Percentiles rank a stretch among this genome's conserved stretches.
phyloP scores from a whole-genome alignment of 345 rosid genomes.

The Citrus maxima region DNA sequence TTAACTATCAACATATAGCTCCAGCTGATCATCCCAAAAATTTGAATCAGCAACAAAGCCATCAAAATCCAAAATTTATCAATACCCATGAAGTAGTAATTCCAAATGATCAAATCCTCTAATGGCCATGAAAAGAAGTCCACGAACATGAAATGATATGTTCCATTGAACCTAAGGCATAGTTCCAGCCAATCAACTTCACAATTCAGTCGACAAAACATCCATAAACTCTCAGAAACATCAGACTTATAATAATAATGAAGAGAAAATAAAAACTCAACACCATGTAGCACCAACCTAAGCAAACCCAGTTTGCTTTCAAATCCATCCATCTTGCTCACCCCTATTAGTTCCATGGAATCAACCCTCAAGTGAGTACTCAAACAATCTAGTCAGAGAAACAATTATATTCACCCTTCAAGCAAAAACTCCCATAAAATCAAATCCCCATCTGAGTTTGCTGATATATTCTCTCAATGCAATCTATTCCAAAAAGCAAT shows the following conservation, averaged over 20 bases:
- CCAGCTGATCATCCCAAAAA: neutral
- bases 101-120: neutral
- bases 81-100: neutral
- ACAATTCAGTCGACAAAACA: neutral
- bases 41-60: neutral
- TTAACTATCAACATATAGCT: neutral
- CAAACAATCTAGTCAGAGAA: neutral
- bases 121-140: neutral
- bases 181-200: constrained; percentile 4
- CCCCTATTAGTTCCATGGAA: neutral
- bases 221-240: neutral
- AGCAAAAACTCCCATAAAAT: neutral
- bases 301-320: neutral
- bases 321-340: neutral
- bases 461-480: neutral
- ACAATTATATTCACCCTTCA: neutral
- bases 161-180: neutral
- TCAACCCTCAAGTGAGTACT: neutral
- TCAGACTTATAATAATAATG: no score
- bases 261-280: neutral
- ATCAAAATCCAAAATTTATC: neutral
- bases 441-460: neutral
- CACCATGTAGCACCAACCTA: neutral
- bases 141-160: neutral
- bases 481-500: neutral